A percentile compares a stretch with the other conserved stretches of the same genome.
These are phyloP conservation scores for Trametes hirsuta DNA, from an alignment of 1,284 basidiomycete species.

Conservation along the genomic window DNA sequence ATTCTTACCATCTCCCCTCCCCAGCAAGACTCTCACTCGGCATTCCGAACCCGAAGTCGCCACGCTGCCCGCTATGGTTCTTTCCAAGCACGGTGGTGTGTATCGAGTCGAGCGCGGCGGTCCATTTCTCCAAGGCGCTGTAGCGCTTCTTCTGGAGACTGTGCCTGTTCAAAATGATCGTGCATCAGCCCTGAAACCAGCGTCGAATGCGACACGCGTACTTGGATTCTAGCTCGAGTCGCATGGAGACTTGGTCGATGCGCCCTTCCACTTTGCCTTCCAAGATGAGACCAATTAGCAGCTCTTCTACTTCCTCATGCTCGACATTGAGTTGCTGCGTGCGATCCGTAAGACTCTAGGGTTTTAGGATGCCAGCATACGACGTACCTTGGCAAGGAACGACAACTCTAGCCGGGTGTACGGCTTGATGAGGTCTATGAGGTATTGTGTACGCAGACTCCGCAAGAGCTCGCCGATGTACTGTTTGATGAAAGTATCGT, in stretches of 20 bases:
- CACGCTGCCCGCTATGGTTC: slow-evolving; percentile 47
- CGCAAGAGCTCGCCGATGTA: slow-evolving; percentile 96
- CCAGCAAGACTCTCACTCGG: slow-evolving; percentile 18
- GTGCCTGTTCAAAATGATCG: slow-evolving; percentile 53
- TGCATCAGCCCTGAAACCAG: slow-evolving; percentile 1
- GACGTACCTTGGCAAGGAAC: slow-evolving; percentile 83
- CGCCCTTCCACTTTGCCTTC: slow-evolving; percentile 94
- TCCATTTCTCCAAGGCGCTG: slow-evolving; percentile 81
- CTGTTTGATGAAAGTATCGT: slow-evolving; percentile 88
- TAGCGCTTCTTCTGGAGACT: slow-evolving; percentile 85
- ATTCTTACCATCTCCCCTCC: slow-evolving; percentile 19
- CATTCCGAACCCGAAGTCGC: slow-evolving; percentile 24
- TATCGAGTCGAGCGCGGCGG: slow-evolving; percentile 72
- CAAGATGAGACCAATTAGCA: slow-evolving; percentile 91
- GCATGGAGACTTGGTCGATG: slow-evolving; percentile 94
- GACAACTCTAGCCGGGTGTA: slow-evolving; percentile 92
- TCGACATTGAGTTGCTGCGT: slow-evolving; percentile 90
- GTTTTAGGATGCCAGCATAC: neutral
- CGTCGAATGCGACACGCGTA: slow-evolving; percentile 43
- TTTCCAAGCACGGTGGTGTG: slow-evolving; percentile 77
- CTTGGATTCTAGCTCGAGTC: slow-evolving; percentile 89
- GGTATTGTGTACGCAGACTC: slow-evolving; percentile 92
- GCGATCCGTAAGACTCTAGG: slow-evolving; percentile 1
- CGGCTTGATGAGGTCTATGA: slow-evolving; percentile 97
- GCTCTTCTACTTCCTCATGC: slow-evolving; percentile 86